Conservation (phyloP, 73 alveolate species). For the Uronychia setigera region DNA sequence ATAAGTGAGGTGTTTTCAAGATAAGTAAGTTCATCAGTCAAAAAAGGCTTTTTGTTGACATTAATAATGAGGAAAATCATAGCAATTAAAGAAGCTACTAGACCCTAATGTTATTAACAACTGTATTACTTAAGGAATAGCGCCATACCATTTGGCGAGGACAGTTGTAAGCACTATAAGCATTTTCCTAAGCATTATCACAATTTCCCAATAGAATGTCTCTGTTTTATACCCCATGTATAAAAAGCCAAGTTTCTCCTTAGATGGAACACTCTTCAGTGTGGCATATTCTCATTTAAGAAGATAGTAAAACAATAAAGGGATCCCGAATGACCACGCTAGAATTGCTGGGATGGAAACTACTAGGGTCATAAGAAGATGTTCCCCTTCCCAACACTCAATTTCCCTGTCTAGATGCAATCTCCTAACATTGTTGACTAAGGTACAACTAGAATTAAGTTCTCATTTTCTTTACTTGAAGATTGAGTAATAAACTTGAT, state of each 20-base stretch:
- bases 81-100: constrained; percentile 37
- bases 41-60: constrained; percentile 30
- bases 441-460: background rate
- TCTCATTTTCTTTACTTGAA: background rate
- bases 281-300: constrained; percentile 21
- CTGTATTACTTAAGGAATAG: too few relatives aligned
- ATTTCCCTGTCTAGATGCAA: background rate
- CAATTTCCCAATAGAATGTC: constrained; percentile 72
- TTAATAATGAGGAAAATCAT: constrained; percentile 31
- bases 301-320: constrained; percentile 29
- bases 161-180: constrained; percentile 46
- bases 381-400: constrained; percentile 53
- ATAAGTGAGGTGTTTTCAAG: constrained; percentile 44
- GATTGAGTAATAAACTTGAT: background rate
- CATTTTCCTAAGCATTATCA: constrained; percentile 56
- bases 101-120: too few relatives aligned
- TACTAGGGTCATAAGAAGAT: constrained; percentile 24
- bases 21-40: constrained; percentile 24
- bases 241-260: constrained; percentile 70
- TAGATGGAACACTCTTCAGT: constrained; percentile 22
- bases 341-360: constrained; percentile 61
- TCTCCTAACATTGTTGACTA: background rate
- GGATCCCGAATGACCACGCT: constrained; percentile 72
- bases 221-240: constrained; percentile 68
- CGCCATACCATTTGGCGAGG: constrained; percentile 30